Percentiles rank a stretch among this genome's conserved stretches.
Evolutionary conservation across 495 filamentous ascomycete species (phyloP).

Genomic region (Tuber brumale): DNA sequence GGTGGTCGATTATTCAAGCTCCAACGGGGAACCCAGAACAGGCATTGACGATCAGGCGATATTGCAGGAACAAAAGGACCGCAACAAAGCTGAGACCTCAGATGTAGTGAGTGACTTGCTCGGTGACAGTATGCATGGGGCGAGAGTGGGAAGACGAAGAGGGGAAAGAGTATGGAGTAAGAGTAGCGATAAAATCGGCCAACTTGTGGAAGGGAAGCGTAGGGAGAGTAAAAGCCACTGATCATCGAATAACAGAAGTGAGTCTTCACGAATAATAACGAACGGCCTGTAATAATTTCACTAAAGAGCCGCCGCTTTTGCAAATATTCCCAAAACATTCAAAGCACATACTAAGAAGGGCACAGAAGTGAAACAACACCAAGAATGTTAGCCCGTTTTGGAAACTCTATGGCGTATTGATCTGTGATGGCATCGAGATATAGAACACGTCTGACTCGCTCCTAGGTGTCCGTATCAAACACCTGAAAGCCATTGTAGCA

Average conservation of each 20-base stretch:
- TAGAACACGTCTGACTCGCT: conserved; percentile 71
- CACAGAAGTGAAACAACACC: conserved; percentile 71
- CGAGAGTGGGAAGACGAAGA: conserved; percentile 28
- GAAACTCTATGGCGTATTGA: not conserved
- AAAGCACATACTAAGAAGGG: conserved; percentile 79
- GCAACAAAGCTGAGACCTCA: too few species aligned
- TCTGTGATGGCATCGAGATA: conserved; percentile 3
- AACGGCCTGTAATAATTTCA: too few species aligned
- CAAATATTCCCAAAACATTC: too few species aligned
- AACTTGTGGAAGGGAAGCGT: conserved; percentile 33
- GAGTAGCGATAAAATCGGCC: conserved; percentile 22
- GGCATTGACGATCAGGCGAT: too few species aligned
- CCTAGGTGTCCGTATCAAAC: conserved; percentile 75
- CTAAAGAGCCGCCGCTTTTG: too few species aligned
- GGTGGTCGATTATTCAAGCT: too few species aligned
- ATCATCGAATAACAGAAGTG: conserved; percentile 64
- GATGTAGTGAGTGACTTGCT: too few species aligned
- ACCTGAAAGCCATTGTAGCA: conserved; percentile 92
- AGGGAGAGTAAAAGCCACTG: conserved; percentile 59
- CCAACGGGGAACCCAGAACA: too few species aligned
- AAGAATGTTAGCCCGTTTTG: conserved; percentile 37
- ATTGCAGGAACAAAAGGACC: too few species aligned
- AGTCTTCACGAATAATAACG: too few species aligned
- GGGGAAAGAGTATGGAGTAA: conserved; percentile 35
- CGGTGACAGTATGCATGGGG: conserved; percentile 33